Conservation (phyloP, 495 filamentous ascomycete species). For the Cercophora samala region DNA sequence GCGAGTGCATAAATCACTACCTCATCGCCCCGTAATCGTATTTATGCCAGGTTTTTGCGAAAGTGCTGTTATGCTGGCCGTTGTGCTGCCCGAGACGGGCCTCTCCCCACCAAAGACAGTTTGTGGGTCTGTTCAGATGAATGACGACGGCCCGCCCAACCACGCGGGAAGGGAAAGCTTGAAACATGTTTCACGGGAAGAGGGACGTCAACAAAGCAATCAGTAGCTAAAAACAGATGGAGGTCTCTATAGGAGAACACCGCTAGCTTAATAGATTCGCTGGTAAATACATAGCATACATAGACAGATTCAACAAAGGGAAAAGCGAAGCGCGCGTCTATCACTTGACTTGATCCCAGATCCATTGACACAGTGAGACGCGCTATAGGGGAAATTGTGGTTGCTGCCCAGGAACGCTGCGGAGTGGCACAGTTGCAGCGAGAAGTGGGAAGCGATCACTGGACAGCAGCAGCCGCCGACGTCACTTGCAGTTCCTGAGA, state of each 20-base stretch:
- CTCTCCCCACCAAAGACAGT: not conserved
- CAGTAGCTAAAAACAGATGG: conserved; percentile 6
- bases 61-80: not conserved
- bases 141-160: conserved; percentile 5
- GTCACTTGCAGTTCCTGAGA: not conserved
- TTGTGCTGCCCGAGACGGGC: not conserved
- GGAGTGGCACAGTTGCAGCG: not conserved
- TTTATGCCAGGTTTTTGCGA: not conserved
- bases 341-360: not conserved
- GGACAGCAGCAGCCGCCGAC: not conserved
- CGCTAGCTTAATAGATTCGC: not conserved
- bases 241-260: not conserved
- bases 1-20: not conserved
- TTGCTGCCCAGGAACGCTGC: not conserved
- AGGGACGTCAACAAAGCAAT: conserved; percentile 5
- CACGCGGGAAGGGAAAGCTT: conserved; percentile 6
- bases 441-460: too few species aligned
- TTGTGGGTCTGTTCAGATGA: not conserved
- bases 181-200: conserved; percentile 16
- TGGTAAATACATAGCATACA: too few species aligned
- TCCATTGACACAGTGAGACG: too few species aligned
- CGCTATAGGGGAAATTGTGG: not conserved
- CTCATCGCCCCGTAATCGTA: not conserved
- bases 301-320: not conserved
- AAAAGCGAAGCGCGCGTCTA: conserved; percentile 25